A percentile compares a stretch with the other conserved stretches of the same genome.
phyloP scores from a whole-genome alignment of 2,329 filamentous ascomycete genomes.

The Claviceps capensis region DNA sequence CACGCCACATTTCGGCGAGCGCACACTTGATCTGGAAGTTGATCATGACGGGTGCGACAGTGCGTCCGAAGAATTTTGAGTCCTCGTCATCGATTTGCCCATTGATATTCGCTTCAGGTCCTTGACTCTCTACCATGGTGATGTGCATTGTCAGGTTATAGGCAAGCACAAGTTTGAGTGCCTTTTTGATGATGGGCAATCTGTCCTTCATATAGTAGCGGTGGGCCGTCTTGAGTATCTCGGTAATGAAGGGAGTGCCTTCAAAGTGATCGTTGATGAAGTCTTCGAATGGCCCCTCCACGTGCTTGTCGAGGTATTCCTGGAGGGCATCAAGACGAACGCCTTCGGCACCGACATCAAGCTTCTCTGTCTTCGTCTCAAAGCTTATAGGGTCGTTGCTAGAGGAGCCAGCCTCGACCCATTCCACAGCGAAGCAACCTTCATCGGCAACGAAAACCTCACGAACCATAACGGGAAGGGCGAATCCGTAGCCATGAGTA shows the following conservation, averaged over 20 bases:
- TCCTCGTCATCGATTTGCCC: conserved; percentile 77
- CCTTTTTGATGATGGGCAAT: conserved; percentile 83
- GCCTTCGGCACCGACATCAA: conserved; percentile 81
- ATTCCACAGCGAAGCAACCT: conserved; percentile 85
- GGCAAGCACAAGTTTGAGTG: conserved; percentile 83
- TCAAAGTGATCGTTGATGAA: conserved; percentile 96
- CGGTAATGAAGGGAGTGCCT: conserved; percentile 85
- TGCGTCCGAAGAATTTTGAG: conserved; percentile 81
- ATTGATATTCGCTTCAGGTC: conserved; percentile 61
- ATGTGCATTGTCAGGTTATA: conserved; percentile 94
- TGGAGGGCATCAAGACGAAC: conserved; percentile 69
- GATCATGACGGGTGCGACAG: conserved; percentile 93
- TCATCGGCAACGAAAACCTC: conserved; percentile 89
- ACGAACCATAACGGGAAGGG: conserved; percentile 81
- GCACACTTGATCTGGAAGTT: conserved; percentile 99
- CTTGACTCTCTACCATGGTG: conserved; percentile 83
- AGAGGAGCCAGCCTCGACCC: conserved; percentile 65
- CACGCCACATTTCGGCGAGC: conserved; percentile 95
- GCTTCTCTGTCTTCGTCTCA: conserved; percentile 73
- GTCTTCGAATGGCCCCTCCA: conserved; percentile 80
- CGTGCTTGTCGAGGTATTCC: conserved; percentile 90
- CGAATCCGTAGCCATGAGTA: conserved; percentile 90
- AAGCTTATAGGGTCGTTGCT: conserved; percentile 65
- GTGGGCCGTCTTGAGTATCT: conserved; percentile 92
- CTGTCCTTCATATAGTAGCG: conserved; percentile 84